Evolutionary conservation across 139 green algal species (phyloP).

Genomic region (Picochlorum sp.): DNA sequence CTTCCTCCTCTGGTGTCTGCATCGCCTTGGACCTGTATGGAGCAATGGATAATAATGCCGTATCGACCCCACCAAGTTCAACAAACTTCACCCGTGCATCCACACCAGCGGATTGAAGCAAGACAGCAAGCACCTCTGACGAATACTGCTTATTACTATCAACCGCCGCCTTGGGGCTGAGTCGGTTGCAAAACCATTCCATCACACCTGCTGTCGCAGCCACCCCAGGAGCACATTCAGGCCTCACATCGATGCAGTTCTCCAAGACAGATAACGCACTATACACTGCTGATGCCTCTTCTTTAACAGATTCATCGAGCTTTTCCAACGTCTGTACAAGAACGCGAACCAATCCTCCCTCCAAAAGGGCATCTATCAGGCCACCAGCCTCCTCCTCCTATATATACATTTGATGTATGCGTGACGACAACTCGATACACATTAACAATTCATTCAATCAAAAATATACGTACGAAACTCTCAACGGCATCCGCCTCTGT

Average conservation of each 20-base stretch:
- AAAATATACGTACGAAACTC: constrained; percentile 16
- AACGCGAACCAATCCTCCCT: constrained; percentile 57
- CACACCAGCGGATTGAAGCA: background rate
- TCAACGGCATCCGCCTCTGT: constrained; percentile 76
- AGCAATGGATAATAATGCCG: constrained; percentile 2
- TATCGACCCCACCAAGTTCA: constrained; percentile 1
- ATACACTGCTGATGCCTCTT: constrained; percentile 68
- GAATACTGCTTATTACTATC: constrained; percentile 78
- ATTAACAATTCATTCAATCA: background rate
- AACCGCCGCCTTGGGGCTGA: constrained; percentile 52
- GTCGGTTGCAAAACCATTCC: constrained; percentile 75
- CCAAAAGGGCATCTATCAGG: constrained; percentile 65
- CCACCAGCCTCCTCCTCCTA: constrained; percentile 50
- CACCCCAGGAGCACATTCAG: constrained; percentile 28
- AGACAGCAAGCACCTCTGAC: constrained; percentile 71
- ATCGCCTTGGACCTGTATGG: constrained; percentile 31
- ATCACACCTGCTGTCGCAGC: constrained; percentile 37
- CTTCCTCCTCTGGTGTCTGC: constrained; percentile 52
- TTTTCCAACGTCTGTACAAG: constrained; percentile 55
- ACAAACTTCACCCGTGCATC: background rate
- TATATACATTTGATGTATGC: background rate
- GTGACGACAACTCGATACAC: too few species aligned
- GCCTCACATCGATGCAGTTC: constrained; percentile 79
- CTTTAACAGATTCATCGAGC: constrained; percentile 56
- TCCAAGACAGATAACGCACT: constrained; percentile 74